These are phyloP conservation scores for Intubia oerlemansii DNA, from an alignment of 2,329 filamentous ascomycete genomes.

Conservation along the genomic window DNA sequence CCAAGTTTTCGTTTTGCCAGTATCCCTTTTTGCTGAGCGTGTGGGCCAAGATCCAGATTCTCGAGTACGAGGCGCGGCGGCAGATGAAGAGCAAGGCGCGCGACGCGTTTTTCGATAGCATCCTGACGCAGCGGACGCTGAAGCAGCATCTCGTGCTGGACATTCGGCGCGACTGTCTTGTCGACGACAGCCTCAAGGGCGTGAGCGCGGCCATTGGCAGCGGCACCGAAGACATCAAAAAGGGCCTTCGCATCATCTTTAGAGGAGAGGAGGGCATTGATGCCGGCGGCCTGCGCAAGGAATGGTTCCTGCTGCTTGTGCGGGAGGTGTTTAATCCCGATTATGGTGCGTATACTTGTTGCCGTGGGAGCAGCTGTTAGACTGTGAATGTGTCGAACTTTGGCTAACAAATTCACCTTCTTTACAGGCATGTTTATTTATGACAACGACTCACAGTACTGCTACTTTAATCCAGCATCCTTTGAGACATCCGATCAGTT, in stretches of 20 bases:
- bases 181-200: conserved; percentile 67
- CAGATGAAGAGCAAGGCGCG: conserved; percentile 81
- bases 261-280: conserved; percentile 79
- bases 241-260: conserved; percentile 70
- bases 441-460: conserved; percentile 74
- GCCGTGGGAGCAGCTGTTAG: too few relatives aligned
- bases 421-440: conserved; percentile 79
- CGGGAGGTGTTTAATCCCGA: conserved; percentile 81
- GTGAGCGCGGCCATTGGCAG: conserved; percentile 72
- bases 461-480: conserved; percentile 81
- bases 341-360: conserved; percentile 62
- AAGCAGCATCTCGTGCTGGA: conserved; percentile 61
- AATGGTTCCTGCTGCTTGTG: conserved; percentile 81
- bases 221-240: conserved; percentile 71
- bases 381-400: too few relatives aligned
- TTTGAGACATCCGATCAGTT: conserved; percentile 86
- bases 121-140: conserved; percentile 51
- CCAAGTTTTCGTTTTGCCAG: conserved; percentile 73
- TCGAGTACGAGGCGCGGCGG: conserved; percentile 69
- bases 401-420: too few relatives aligned
- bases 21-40: conserved; percentile 85
- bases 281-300: conserved; percentile 72
- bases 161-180: conserved; percentile 65
- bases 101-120: conserved; percentile 79
- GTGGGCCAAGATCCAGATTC: conserved; percentile 75